Conservation (phyloP, 1,284 basidiomycete species). For the Lentinula novae-zelandiae region DNA sequence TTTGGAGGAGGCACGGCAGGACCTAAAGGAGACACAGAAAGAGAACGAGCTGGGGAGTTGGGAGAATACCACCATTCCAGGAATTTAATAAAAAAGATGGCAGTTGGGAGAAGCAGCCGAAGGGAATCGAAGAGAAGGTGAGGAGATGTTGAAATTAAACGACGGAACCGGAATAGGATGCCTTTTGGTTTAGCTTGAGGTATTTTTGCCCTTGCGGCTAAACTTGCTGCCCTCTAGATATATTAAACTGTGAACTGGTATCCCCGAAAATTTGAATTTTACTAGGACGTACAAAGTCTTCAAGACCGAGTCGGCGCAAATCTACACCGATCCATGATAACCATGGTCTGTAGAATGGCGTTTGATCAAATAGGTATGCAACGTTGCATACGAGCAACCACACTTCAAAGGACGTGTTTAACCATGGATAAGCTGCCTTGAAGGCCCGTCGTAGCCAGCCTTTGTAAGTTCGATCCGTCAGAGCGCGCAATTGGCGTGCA, state of each 20-base stretch:
- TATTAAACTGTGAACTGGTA: conserved; percentile 9
- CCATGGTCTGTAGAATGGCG: conserved; percentile 92
- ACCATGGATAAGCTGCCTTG: conserved; percentile 78
- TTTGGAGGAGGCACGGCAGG: conserved; percentile 74
- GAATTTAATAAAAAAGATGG: conserved; percentile 97
- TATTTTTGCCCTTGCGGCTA: conserved; percentile 30
- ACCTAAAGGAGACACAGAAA: conserved; percentile 56
- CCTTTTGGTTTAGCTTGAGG: conserved; percentile 27
- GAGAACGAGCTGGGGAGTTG: conserved; percentile 75
- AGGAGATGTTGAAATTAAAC: conserved; percentile 51
- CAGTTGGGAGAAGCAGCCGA: conserved; percentile 81
- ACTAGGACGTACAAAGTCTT: conserved; percentile 60
- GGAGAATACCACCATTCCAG: conserved; percentile 99
- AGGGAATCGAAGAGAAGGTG: conserved; percentile 70
- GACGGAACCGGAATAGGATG: conserved; percentile 38
- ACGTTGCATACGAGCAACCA: conserved; percentile 86
- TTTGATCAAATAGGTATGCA: conserved; percentile 87
- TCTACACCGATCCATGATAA: conserved; percentile 81
- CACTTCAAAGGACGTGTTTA: conserved; percentile 74
- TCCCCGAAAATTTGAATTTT: background rate
- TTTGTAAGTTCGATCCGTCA: conserved; percentile 42
- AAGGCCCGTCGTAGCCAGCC: conserved; percentile 56
- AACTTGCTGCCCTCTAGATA: conserved; percentile 38
- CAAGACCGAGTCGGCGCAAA: conserved; percentile 70
- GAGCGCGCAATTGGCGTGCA: conserved; percentile 37